Base-by-base conservation (phyloP, 768 basidiomycete species). In the Suillus occidentalis region DNA sequence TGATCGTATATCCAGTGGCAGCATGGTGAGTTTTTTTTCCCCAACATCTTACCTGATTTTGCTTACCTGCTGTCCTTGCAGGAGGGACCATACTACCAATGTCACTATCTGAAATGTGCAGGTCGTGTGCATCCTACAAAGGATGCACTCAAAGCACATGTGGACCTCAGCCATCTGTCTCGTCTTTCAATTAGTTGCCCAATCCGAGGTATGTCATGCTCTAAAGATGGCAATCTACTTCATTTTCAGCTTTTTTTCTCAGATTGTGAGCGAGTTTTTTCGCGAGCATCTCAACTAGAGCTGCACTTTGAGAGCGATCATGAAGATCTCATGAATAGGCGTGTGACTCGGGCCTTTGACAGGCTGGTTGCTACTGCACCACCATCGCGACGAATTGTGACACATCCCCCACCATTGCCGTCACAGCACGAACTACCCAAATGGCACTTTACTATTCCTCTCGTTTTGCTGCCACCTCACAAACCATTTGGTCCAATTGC, bases 121-220 rank as follows among this genome's bases (percentile, higher is more conserved):
- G 75, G 76, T 10, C 70, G 75, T 34, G 7, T 67, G 22, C 75
- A 76, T 37, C 42, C 12, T 22, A 69, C 76, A 3, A 45, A 40
- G 22, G 37, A 31, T 3, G 69, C 65, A n/a, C 20, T 76, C 40
- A 73, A 68, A 49, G 65, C 60, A 2, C 75, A 76, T 40, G 62
- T 77, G 1, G 72, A 77, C 25, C 69, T 77, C 22, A 76, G 75
- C 34, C 75, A 76, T 47, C 9, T 76, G 36, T 76, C 75, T 20
- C 69, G 75, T 34, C 63, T 76, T 5, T 47, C 70, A n/a, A n/a
- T 76, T 12, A 49, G 40, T 25, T 76, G 75, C 62, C 76, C 73
- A 0, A 65, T 66, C 2, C 66, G 60, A n/a, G 71, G 75, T 76
- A 66, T 2, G 73, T 69, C 45, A 16, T 25, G 14, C 20, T 40